Base-by-base conservation (phyloP, 176 grass and related monocot genomes). In the Oryza officinalis region DNA sequence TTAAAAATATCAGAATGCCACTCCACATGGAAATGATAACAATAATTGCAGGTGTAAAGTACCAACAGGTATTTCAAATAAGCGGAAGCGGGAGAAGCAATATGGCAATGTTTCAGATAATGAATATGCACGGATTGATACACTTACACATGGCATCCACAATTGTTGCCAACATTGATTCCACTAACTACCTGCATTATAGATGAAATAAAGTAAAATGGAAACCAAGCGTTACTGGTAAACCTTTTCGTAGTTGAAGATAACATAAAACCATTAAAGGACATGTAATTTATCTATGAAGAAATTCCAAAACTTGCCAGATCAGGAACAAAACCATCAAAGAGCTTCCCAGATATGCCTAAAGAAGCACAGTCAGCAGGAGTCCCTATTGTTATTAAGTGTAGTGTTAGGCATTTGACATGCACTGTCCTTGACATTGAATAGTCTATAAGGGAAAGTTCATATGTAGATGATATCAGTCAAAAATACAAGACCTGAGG, bases 341-440 rank as follows among this genome's bases (percentile, higher is more conserved):
- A 99, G 65, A 99, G 89, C 68, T 99, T 94, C 20, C 96, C 96
- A 47, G 96, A 99, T 78, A 99, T 90, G 74, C 96, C 96, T 81
- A 99, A 81, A 67, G 93, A 96, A 61, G 96, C 87, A 31, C 93
- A 99, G 83, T 99, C 96, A 27, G 91, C 93, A 71, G 96, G 96
- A 90, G 50, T 99, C 80, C 96, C 96, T 99, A 69, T 13, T 17
- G 81, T 88, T 65, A 69, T 71, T 20, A 89, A 83, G 26, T 65
- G 81, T 76, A 87, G 57, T 23, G 28, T 30, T 79, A 31, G 40
- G 49, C 41, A 78, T 47, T 45, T 26, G 76, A 37, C 15, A 76
- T 6, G 18, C 5, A 17, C 65, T 27, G 32, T 31, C 32, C 14
- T 38, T 38, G 5, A 84, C 67, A 25, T 72, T 18, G 10, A 74